Evolutionary conservation across 2,329 filamentous ascomycete species (phyloP), one percentile per base, ranked within the genome.

Genomic region (Chaetomium sp.): DNA sequence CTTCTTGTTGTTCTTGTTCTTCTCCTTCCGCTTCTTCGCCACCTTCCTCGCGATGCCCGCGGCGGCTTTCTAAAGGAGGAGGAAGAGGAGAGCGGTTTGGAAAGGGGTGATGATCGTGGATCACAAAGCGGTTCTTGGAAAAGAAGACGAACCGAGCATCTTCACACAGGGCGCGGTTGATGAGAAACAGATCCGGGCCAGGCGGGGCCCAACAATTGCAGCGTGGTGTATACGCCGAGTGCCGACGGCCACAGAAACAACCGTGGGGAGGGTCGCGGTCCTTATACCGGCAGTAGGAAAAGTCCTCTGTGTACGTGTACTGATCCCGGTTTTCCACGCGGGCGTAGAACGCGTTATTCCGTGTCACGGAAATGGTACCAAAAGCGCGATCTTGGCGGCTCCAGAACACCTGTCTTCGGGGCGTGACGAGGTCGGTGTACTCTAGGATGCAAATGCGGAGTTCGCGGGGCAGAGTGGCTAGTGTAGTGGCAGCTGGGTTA

Each of bases 91-190:
- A n/a, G 9, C 27, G 8, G 43, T 46, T 46, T 41, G 42, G 35
- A 10, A 0, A 53, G 12, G 14, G 11, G 12, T 53, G 14, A 32
- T 34, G 47, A 27, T 53, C 51, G 51, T 41, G 43, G 43, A 53
- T 19, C 36, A 53, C 47, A 36, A 53, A 53, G 11, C 51, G 51
- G 43, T 53, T 53, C 11, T 36, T 12, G 12, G 43, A 53, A 40
- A 53, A 47, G 42, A 53, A 53, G 51, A 47, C 43, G 51, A 34
- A 41, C 51, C 40, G 50, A 27, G 50, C 50, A 7, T 41, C 43
- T 43, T 40, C 35, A 43, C 35, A 46, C 11, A 53, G 43, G 50
- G 50, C 12, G 35, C 42, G 42, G 50, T 43, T 46, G 3, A 53
- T n/a, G 43, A 53, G 50, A 36, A 53, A 53, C 7, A 47, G 50